Base-by-base conservation (phyloP, 768 basidiomycete genomes). In the Floccularia luteovirens region DNA sequence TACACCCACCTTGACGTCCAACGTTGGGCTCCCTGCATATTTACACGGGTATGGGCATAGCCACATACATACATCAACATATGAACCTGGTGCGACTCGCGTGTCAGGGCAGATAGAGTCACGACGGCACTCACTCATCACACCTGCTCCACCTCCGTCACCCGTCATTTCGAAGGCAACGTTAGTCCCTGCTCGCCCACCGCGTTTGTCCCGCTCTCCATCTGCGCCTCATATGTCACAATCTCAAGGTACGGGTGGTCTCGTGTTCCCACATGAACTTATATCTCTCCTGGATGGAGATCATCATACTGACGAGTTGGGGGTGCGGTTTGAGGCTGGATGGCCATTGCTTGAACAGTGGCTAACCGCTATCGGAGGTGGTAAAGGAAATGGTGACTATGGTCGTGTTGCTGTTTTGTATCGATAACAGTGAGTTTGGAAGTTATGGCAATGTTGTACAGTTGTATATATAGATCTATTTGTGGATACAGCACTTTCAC, bases 241-340 rank as follows among this genome's bases (percentile, higher is more conserved):
- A 55, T 22, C 25, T 13, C 43, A 54, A 21, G 46, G 45, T 35
- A 43, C 55, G 16, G 45, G 59, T 43, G 51, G 55, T 33, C 42
- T 45, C 36, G 36, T 57, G 49, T 48, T 55, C 43, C 87, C 87
- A 5, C 62, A 66, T 3, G 75, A 77, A 10, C 49, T 92, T 19
- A 50, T 70, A 20, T 46, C 66, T 2, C 57, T 89, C 43, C 67
- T 98, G 10, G 83, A 98, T 52, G 96, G 94, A 6, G 85, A 82
- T 41, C 92, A 91, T 57, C 85, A 92, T 57, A 83, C 89, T 1
- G 94, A 98, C 54, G 93, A 97, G 61, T 62, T 98, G 31, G 82
- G 85, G 33, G 79, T 86, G 19, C 72, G 57, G 45, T 94, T 93
- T 50, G 80, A 88, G 47, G 79, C 82, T 23, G 82, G 85, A 0